phyloP scores from a whole-genome alignment of 2,329 filamentous ascomycete species.

The Cordyceps militaris region DNA sequence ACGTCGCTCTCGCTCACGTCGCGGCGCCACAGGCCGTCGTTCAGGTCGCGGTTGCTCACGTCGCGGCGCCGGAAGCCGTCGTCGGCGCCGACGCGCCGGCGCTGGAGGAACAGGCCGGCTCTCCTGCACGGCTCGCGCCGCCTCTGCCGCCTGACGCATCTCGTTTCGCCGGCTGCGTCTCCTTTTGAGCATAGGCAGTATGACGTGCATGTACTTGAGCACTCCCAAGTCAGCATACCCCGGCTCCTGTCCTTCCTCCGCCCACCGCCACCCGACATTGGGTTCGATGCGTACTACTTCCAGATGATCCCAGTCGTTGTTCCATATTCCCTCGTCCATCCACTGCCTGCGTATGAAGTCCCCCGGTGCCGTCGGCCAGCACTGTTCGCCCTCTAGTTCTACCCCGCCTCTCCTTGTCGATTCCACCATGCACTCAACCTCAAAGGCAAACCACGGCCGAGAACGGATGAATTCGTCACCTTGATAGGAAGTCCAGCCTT shows the following conservation, averaged over 20 bases:
- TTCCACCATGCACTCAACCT: constrained; percentile 3
- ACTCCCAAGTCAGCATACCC: background rate
- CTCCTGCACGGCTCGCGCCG: background rate
- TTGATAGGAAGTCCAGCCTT: background rate
- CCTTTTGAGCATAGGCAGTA: background rate
- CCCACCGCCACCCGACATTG: background rate
- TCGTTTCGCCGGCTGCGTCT: background rate
- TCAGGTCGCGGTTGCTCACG: no score
- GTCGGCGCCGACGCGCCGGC: no score
- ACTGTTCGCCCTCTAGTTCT: background rate
- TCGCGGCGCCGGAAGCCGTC: no score
- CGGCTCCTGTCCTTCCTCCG: background rate
- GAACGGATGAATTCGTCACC: background rate
- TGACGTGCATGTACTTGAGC: background rate
- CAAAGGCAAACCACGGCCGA: constrained; percentile 4
- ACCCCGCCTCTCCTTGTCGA: background rate
- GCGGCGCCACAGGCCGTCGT: no score
- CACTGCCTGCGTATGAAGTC: background rate
- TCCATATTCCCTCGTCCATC: background rate
- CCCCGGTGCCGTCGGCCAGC: background rate
- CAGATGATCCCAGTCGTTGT: background rate
- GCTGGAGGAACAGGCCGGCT: background rate
- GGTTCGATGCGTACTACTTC: background rate
- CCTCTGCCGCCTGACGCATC: background rate
- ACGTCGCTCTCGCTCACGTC: no score